These are phyloP conservation scores for Chenopodium berlandieri DNA, from an alignment of 148 eudicot genomes.

Conservation along the genomic window DNA sequence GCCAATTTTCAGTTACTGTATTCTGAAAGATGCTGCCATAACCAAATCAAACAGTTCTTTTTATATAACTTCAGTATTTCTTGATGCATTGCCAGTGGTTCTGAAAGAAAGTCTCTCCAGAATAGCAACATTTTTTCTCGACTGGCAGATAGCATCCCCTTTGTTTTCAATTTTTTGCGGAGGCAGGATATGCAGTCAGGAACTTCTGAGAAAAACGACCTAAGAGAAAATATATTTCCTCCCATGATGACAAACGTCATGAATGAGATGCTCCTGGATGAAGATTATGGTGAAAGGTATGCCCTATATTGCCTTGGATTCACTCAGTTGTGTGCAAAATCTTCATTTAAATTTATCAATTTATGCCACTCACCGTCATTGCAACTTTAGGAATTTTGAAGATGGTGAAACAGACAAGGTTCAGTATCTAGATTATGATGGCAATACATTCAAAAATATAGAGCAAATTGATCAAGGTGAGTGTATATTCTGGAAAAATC, in stretches of 20 bases:
- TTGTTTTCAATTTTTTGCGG: conserved; percentile 56
- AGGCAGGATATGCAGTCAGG: conserved; percentile 33
- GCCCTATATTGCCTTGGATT: conserved; percentile 7
- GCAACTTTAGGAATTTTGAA: conserved; percentile 31
- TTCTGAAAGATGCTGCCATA: too few species aligned
- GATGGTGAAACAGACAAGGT: conserved; percentile 32
- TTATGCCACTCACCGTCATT: not conserved
- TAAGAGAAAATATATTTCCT: conserved; percentile 31
- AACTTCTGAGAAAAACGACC: conserved; percentile 22
- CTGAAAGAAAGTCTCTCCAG: conserved; percentile 39
- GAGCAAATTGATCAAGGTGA: conserved; percentile 48
- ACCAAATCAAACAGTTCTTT: not conserved
- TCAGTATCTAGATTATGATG: conserved; percentile 31
- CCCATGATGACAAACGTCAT: conserved; percentile 26
- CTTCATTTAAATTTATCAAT: not conserved
- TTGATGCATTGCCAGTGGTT: conserved; percentile 36
- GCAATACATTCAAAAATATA: conserved; percentile 29
- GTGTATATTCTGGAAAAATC: not conserved
- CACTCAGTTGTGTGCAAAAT: conserved; percentile 14
- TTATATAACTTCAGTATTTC: not conserved
- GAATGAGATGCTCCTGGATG: conserved; percentile 31
- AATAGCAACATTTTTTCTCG: conserved; percentile 64
- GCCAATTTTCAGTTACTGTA: too few species aligned
- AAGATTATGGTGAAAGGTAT: conserved; percentile 29
- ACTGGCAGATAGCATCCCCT: conserved; percentile 69